phyloP scores from a whole-genome alignment of 148 eudicot genomes.

The Heliamphora exappendiculata region DNA sequence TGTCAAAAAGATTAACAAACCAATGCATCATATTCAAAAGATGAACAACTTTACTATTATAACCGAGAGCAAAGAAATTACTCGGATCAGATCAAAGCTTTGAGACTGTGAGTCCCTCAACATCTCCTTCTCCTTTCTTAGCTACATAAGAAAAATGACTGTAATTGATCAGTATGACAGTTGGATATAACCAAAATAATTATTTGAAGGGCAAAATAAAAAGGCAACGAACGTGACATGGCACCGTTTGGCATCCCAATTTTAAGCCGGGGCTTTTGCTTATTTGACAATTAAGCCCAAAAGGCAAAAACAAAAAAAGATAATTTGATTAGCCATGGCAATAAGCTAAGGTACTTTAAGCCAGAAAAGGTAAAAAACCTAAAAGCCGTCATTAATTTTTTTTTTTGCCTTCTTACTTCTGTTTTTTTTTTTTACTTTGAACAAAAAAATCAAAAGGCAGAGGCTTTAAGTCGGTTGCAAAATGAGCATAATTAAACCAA shows the following conservation, averaged over 20 bases:
- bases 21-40: slow-evolving; percentile 1
- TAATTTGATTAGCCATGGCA: no score
- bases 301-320: no score
- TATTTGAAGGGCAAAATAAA: neutral
- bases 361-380: no score
- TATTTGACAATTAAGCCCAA: no score
- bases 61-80: slow-evolving; percentile 25
- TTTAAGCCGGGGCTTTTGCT: no score
- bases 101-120: slow-evolving; percentile 62
- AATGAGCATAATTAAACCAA: neutral
- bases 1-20: neutral
- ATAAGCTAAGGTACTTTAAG: no score
- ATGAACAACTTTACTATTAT: neutral
- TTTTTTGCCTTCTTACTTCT: no score
- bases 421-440: no score
- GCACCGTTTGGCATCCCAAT: no score
- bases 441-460: no score
- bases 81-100: slow-evolving; percentile 62
- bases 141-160: slow-evolving; percentile 30
- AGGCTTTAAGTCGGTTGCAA: no score
- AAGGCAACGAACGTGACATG: neutral
- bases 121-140: slow-evolving; percentile 68
- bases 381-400: no score
- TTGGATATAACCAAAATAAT: neutral
- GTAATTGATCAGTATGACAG: neutral